Conservation (phyloP, 225 moss, liverwort and hornwort species). For the Antitrichia curtipendula region DNA sequence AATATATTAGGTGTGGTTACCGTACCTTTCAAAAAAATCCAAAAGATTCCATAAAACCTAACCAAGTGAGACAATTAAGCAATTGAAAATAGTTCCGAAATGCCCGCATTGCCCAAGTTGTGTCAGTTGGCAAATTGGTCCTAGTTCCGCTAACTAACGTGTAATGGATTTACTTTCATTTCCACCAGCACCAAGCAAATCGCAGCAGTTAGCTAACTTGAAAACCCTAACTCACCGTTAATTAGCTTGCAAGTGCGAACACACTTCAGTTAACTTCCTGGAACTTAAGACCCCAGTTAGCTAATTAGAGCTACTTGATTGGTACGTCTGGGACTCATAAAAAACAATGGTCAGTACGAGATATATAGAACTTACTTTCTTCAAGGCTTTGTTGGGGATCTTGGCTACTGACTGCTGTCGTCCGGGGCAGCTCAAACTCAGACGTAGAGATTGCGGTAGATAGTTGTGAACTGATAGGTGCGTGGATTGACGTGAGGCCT, state of each 20-base stretch:
- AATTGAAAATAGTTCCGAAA: not conserved
- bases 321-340: not conserved
- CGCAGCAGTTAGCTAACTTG: not conserved
- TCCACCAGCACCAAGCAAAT: not conserved
- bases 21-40: not conserved
- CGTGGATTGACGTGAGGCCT: conserved; percentile 21
- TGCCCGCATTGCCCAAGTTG: not conserved
- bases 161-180: not conserved
- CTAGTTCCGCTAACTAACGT: not conserved
- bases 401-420: not conserved
- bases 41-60: not conserved
- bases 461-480: conserved; percentile 28
- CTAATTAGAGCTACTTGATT: not conserved
- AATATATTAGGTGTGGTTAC: not conserved
- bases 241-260: not conserved
- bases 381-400: not conserved
- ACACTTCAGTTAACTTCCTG: not conserved
- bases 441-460: conserved; percentile 4
- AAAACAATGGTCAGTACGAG: not conserved
- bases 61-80: not conserved
- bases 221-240: not conserved
- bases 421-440: not conserved
- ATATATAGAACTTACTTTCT: not conserved
- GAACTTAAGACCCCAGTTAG: not conserved
- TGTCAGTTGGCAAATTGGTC: not conserved